Evolutionary conservation across 2,329 filamentous ascomycete genomes (phyloP).

Genomic region (Dothideomycetidae sp.): DNA sequence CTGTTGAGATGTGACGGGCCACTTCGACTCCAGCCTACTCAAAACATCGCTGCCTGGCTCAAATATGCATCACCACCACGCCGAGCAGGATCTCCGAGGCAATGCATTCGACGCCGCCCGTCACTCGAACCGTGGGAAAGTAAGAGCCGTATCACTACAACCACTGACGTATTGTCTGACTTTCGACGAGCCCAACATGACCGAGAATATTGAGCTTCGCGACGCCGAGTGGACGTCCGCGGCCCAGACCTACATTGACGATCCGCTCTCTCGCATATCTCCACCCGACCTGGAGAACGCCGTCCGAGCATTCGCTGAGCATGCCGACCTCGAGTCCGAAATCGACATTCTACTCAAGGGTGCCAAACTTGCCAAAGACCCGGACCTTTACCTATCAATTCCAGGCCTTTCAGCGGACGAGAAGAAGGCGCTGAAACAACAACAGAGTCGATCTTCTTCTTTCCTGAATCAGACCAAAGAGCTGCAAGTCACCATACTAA

Average conservation of each 20-base stretch:
- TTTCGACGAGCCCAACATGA: too few species aligned
- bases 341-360: conserved; percentile 12
- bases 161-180: too few species aligned
- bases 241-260: conserved; percentile 1
- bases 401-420: conserved; percentile 16
- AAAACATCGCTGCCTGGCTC: too few species aligned
- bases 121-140: too few species aligned
- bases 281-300: conserved; percentile 4
- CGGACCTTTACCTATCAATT: conserved; percentile 16
- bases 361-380: conserved; percentile 17
- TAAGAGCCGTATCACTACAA: too few species aligned
- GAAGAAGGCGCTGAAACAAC: conserved; percentile 13
- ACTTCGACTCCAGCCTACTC: too few species aligned
- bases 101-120: too few species aligned
- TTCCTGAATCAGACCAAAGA: conserved; percentile 21
- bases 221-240: too few species aligned
- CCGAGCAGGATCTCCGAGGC: too few species aligned
- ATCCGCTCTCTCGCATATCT: conserved; percentile 3
- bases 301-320: conserved; percentile 1
- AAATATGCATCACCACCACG: too few species aligned
- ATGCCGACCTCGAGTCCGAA: conserved; percentile 6
- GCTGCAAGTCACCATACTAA: conserved; percentile 20
- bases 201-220: too few species aligned
- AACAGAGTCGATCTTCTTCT: conserved; percentile 1
- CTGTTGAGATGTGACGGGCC: too few species aligned